phyloP scores from a whole-genome alignment of 2,329 filamentous ascomycete species.

The Trichoderma guizhouense region DNA sequence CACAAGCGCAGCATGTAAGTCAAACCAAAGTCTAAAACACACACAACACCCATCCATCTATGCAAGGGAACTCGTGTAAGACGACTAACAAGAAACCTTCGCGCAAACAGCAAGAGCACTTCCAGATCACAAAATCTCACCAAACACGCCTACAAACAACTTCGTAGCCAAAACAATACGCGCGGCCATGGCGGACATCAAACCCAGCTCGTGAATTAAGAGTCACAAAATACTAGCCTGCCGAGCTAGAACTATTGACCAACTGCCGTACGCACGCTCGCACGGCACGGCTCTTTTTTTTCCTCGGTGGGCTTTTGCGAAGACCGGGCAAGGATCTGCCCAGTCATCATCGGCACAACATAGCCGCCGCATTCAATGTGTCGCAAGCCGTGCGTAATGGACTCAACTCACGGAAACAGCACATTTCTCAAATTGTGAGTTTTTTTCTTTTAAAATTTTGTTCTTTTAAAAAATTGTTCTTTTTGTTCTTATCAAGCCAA shows the following conservation, averaged over 20 bases:
- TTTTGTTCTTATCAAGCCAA: neutral
- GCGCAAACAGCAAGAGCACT: neutral
- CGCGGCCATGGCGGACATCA: conserved; percentile 28
- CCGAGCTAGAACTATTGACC: neutral
- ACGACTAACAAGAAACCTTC: neutral
- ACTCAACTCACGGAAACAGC: too few species aligned
- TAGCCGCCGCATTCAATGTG: neutral
- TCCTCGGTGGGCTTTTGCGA: neutral
- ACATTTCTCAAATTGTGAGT: neutral
- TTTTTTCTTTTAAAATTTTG: neutral
- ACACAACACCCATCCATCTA: neutral
- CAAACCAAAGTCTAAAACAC: neutral
- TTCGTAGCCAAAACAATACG: conserved; percentile 33
- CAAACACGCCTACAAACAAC: conserved; percentile 27
- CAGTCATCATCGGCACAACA: neutral
- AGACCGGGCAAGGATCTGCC: neutral
- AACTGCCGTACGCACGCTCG: neutral
- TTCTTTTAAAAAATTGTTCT: neutral
- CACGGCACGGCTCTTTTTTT: neutral
- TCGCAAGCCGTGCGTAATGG: neutral
- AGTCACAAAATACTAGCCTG: neutral
- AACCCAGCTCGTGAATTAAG: conserved; percentile 12
- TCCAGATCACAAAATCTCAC: neutral
- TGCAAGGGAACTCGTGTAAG: neutral
- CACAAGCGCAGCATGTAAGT: neutral